Evolutionary conservation across 176 grass and related monocot species (phyloP).

Genomic region (Oryza longistaminata): DNA sequence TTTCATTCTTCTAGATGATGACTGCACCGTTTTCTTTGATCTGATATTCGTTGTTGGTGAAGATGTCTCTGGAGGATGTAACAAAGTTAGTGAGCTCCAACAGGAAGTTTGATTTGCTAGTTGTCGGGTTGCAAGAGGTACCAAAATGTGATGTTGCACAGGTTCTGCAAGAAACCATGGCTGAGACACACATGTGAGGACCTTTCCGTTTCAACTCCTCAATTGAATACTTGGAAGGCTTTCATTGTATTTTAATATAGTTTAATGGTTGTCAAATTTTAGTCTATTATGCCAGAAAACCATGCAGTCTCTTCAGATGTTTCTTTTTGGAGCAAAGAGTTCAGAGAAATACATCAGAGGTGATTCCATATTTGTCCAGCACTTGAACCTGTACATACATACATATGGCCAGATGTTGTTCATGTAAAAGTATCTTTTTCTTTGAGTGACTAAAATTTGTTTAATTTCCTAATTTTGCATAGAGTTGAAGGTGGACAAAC

Average conservation of each 20-base stretch:
- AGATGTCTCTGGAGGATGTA: constrained; percentile 55
- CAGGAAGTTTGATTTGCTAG: constrained; percentile 63
- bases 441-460: background rate
- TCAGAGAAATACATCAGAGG: constrained; percentile 50
- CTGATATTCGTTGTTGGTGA: background rate
- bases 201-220: background rate
- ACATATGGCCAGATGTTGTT: background rate
- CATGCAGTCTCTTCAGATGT: constrained; percentile 74
- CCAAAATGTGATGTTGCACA: constrained; percentile 39
- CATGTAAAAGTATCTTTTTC: background rate
- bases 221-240: background rate
- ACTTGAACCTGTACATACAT: background rate
- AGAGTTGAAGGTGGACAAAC: constrained; percentile 64
- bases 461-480: background rate
- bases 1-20: background rate
- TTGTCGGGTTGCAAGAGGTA: constrained; percentile 64
- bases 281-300: constrained; percentile 54
- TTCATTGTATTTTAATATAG: too few relatives aligned
- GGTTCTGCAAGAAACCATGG: constrained; percentile 55
- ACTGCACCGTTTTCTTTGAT: background rate
- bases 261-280: background rate
- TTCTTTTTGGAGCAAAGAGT: constrained; percentile 57
- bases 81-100: constrained; percentile 45
- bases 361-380: background rate
- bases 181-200: constrained; percentile 48